Percentiles rank a stretch among this genome's conserved stretches.
Evolutionary conservation across 495 filamentous ascomycete species (phyloP).

Genomic region (Immersiella caudata): DNA sequence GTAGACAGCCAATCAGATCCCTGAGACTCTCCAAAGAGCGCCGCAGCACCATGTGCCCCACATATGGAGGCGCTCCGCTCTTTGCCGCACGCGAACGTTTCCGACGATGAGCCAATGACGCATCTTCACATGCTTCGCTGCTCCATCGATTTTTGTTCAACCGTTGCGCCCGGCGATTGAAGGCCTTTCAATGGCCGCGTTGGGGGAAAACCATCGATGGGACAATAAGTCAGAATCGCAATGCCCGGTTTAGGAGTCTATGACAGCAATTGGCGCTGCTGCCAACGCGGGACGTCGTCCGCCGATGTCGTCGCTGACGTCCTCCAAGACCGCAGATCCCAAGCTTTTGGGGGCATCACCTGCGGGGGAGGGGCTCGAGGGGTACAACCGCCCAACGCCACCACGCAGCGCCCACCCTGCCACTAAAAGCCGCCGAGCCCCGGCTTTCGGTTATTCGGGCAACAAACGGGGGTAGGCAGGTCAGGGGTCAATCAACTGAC

Average conservation of each 20-base stretch:
- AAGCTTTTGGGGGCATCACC: slow-evolving; percentile 26
- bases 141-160: not conserved
- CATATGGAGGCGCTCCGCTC: not conserved
- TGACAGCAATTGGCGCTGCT: not conserved
- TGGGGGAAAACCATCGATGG: too few relatives aligned
- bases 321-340: slow-evolving; percentile 28
- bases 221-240: not conserved
- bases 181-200: too few relatives aligned
- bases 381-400: not conserved
- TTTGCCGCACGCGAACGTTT: slow-evolving; percentile 16
- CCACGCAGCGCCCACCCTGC: not conserved
- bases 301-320: slow-evolving; percentile 20
- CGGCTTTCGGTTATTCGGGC: slow-evolving; percentile 40
- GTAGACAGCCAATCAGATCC: not conserved
- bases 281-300: slow-evolving; percentile 16
- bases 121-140: slow-evolving; percentile 28
- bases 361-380: slow-evolving; percentile 10
- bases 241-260: not conserved
- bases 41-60: not conserved
- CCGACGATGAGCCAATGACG: slow-evolving; percentile 22
- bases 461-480: slow-evolving; percentile 14
- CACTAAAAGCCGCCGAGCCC: slow-evolving; percentile 2
- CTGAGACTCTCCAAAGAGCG: not conserved
- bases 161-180: not conserved
- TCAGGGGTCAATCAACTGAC: slow-evolving; percentile 5